Evolutionary conservation across 345 rosid genomes (phyloP).

Genomic region (Salix viminalis): DNA sequence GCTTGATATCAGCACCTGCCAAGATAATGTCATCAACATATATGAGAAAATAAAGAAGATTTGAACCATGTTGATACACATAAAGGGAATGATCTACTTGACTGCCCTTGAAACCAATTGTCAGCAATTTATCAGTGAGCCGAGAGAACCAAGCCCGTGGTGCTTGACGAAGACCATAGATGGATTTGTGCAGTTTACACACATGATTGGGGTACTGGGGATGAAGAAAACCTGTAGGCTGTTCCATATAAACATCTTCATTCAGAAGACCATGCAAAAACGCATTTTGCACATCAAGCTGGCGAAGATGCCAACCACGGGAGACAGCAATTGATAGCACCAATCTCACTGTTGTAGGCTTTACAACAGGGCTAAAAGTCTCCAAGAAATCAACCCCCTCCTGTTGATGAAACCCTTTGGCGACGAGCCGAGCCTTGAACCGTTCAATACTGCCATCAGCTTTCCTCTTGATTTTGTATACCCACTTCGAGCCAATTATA

Average conservation of each 20-base stretch:
- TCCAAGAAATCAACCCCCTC: not conserved
- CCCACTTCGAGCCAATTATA: not conserved
- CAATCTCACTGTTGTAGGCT: not conserved
- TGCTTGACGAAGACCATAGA: not conserved
- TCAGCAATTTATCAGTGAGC: rapidly evolving
- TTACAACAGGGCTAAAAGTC: not conserved
- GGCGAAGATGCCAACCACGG: not conserved
- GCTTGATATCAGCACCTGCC: not conserved
- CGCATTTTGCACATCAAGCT: not conserved
- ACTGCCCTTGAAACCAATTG: not conserved
- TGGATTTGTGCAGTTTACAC: not conserved
- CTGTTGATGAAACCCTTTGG: not conserved
- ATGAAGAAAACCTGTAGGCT: not conserved
- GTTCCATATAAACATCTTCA: not conserved
- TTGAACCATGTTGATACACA: not conserved
- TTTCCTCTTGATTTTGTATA: too few species aligned
- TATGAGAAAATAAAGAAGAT: not conserved
- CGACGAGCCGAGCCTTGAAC: not conserved
- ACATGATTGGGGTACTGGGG: not conserved
- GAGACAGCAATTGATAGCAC: not conserved
- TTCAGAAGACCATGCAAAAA: not conserved
- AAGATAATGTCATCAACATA: not conserved
- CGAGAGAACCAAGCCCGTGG: not conserved
- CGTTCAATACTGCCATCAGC: not conserved
- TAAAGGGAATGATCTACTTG: rapidly evolving